Evolutionary conservation across 192 early-diverging fungal species (phyloP).

Genomic region (Funneliformis geosporum): DNA sequence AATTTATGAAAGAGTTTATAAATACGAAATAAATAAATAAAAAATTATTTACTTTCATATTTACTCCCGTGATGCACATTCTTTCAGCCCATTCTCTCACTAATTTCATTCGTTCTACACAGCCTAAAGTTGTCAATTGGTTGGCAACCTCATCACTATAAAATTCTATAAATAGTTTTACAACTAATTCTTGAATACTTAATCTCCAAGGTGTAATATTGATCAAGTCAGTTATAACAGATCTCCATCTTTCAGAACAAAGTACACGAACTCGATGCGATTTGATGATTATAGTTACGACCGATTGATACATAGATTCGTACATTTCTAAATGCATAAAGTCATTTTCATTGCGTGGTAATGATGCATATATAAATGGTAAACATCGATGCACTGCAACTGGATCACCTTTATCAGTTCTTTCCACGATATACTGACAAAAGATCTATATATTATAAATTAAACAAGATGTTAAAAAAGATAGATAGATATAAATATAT

Average conservation of each 20-base stretch:
- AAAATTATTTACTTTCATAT: not conserved
- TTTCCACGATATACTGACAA: slow-evolving; percentile 10
- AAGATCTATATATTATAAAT: not conserved
- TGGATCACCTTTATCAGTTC: not conserved
- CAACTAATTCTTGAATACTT: slow-evolving; percentile 10
- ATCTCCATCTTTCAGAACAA: slow-evolving; percentile 13
- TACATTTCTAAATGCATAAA: slow-evolving; percentile 7
- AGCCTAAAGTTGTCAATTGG: not conserved
- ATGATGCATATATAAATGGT: not conserved
- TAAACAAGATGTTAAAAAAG: not conserved
- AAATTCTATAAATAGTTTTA: slow-evolving; percentile 12
- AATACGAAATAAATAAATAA: not conserved
- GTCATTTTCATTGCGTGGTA: not conserved
- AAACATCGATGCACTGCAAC: not conserved
- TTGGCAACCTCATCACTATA: slow-evolving; percentile 2
- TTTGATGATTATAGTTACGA: slow-evolving; percentile 11
- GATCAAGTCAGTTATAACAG: not conserved
- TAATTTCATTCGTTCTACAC: not conserved
- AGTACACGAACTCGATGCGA: slow-evolving; percentile 1
- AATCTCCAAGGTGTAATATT: slow-evolving; percentile 17
- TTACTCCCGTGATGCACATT: not conserved
- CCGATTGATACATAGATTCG: not conserved
- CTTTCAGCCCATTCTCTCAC: slow-evolving; percentile 10
- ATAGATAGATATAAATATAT: too few relatives aligned
- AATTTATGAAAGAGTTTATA: not conserved